phyloP scores from a whole-genome alignment of 2,329 filamentous ascomycete genomes.

The Whalleya microplaca region DNA sequence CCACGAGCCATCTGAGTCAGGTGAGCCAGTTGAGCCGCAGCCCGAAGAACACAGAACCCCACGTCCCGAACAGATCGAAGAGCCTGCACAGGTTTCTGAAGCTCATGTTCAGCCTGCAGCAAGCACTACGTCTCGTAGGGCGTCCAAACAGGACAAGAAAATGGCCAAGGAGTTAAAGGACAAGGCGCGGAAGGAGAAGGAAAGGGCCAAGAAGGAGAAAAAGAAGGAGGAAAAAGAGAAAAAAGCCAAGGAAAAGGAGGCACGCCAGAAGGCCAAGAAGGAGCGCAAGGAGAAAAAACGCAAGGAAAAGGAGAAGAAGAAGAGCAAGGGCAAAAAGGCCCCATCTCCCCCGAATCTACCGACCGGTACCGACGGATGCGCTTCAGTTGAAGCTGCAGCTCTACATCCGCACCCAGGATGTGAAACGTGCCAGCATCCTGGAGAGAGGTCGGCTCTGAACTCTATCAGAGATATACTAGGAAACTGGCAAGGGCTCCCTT shows the following conservation, averaged over 20 bases:
- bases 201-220: slow-evolving; percentile 1
- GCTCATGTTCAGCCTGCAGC: slow-evolving; percentile 1
- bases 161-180: slow-evolving; percentile 22
- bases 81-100: background rate
- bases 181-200: slow-evolving; percentile 13
- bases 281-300: slow-evolving; percentile 22
- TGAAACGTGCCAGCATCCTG: slow-evolving; percentile 22
- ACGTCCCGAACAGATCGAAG: slow-evolving; percentile 1
- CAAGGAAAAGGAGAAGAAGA: slow-evolving; percentile 20
- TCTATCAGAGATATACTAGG: slow-evolving; percentile 9
- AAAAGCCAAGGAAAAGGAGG: slow-evolving; percentile 24
- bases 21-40: background rate
- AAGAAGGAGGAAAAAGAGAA: slow-evolving; percentile 19
- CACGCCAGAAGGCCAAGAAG: slow-evolving; percentile 37
- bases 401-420: slow-evolving; percentile 21
- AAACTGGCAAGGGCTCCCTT: slow-evolving; percentile 23
- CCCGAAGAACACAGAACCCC: background rate
- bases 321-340: slow-evolving; percentile 17
- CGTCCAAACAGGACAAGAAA: slow-evolving; percentile 17
- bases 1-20: background rate
- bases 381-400: background rate
- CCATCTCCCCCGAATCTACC: slow-evolving; percentile 17
- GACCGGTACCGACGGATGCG: slow-evolving; percentile 3
- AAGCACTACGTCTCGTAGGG: slow-evolving; percentile 5
- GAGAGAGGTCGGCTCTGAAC: slow-evolving; percentile 9